Evolutionary conservation across 2,329 filamentous ascomycete genomes (phyloP), one percentile per base, ranked within the genome.

Genomic region (Dactylellina parvicollis): DNA sequence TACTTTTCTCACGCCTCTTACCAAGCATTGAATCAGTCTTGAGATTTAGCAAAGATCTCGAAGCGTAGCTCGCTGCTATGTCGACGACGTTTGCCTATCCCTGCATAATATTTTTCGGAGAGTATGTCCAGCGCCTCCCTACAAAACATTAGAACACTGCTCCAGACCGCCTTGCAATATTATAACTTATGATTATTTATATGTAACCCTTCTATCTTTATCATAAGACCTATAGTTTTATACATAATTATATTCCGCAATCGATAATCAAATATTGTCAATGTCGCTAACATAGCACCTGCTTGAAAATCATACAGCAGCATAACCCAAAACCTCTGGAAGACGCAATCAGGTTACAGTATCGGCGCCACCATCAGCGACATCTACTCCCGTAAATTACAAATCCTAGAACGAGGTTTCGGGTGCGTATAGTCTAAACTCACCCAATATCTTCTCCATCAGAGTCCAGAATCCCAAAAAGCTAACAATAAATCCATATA

Each of bases 351-450:
- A 16, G 56, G 61, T 9, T 66, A 54, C 36, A 47, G 36, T 12
- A 22, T 46, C 3, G 62, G 59, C n/a, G 65, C 40, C 20, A 49
- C 61, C 10, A 44, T 32, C 8, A 32, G 14, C n/a, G 54, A 67
- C 3, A 32, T 55, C 61, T 74, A 28, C 79, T 86, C 87, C 54
- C 87, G 95, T 67, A 87, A 88, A 32, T 84, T 95, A 14, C 94
- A 98, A 82, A 87, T 98, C 46, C 83, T 98, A 78, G 96, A 96
- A 80, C 87, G 92, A 42, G 94, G 95, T 3, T 87, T 96, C 75
- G 90, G 87, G 77, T 87, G 80, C 75, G 78, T 62, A 62, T 44
- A 20, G n/a, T 22, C 22, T 22, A 3, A 3, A 4, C 70, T 28
- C 34, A 22, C 65, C 60, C 52, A 4, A 30, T 30, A 16, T 14